Evolutionary conservation across 768 basidiomycete genomes (phyloP).

Genomic region (Auricularia sp.): DNA sequence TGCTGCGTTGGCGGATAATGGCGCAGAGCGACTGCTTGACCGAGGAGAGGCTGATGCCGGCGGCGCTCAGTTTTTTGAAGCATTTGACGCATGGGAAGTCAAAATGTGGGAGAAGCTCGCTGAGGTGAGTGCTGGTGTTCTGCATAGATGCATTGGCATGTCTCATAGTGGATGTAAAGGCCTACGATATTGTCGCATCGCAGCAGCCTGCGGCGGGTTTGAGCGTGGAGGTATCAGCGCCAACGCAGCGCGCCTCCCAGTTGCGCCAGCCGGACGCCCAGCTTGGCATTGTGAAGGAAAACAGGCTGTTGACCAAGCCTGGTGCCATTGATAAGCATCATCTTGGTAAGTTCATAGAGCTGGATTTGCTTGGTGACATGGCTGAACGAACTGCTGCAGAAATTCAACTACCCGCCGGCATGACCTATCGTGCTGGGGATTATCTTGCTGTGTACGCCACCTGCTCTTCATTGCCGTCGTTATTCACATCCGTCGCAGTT

Average conservation of each 20-base stretch:
- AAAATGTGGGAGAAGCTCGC: slow-evolving; percentile 28
- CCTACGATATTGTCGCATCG: slow-evolving; percentile 7
- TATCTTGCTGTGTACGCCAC: slow-evolving; percentile 34
- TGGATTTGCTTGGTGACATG: neutral
- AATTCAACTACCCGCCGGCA: slow-evolving; percentile 30
- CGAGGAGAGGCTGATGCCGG: slow-evolving; percentile 36
- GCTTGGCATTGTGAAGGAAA: slow-evolving; percentile 31
- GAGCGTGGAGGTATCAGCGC: neutral
- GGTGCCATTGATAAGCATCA: slow-evolving; percentile 33
- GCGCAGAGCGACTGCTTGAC: slow-evolving; percentile 27
- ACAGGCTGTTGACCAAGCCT: slow-evolving; percentile 29
- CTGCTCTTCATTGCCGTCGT: neutral
- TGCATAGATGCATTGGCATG: too few relatives aligned
- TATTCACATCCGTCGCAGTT: slow-evolving; percentile 12
- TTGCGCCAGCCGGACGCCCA: slow-evolving; percentile 31
- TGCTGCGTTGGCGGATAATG: slow-evolving; percentile 23
- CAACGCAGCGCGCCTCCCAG: slow-evolving; percentile 22
- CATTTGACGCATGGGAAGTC: slow-evolving; percentile 34
- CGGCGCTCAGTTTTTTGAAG: slow-evolving; percentile 32
- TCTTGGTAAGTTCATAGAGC: slow-evolving; percentile 21
- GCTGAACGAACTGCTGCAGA: slow-evolving; percentile 16
- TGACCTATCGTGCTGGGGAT: slow-evolving; percentile 35
- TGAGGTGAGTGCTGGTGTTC: slow-evolving; percentile 1
- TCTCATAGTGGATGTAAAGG: slow-evolving; percentile 11
- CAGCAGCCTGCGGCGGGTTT: neutral